Percentiles rank a stretch among this genome's conserved stretches.
Conservation (phyloP, 2,329 filamentous ascomycete genomes). For the Aspergillus cejpii region DNA sequence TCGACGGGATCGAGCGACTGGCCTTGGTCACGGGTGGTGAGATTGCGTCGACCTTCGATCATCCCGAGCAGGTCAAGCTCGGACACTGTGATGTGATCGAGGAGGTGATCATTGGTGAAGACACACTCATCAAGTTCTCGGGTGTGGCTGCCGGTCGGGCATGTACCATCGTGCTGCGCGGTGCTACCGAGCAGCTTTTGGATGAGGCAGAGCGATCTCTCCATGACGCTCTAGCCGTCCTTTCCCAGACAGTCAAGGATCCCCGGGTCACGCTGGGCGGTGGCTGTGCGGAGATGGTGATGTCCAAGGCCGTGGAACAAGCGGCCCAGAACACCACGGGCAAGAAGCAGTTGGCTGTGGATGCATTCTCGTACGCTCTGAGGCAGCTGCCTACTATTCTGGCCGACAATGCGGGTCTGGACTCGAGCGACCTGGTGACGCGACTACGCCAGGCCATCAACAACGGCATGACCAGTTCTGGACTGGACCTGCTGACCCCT, state of each 20-base stretch:
- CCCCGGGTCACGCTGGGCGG: slow-evolving; percentile 90
- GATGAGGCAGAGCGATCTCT: slow-evolving; percentile 95
- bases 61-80: slow-evolving; percentile 93
- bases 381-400: slow-evolving; percentile 93
- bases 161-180: slow-evolving; percentile 92
- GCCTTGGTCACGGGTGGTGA: slow-evolving; percentile 94
- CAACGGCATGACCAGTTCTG: slow-evolving; percentile 86
- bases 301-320: slow-evolving; percentile 95
- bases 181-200: slow-evolving; percentile 91
- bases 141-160: slow-evolving; percentile 89
- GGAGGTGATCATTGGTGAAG: slow-evolving; percentile 96
- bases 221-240: slow-evolving; percentile 90
- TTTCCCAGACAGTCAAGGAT: slow-evolving; percentile 93
- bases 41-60: slow-evolving; percentile 95
- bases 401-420: slow-evolving; percentile 93
- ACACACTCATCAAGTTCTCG: slow-evolving; percentile 95
- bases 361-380: slow-evolving; percentile 79
- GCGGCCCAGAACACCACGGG: slow-evolving; percentile 90
- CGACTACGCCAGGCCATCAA: slow-evolving; percentile 90
- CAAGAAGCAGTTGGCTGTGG: slow-evolving; percentile 92
- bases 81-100: slow-evolving; percentile 93
- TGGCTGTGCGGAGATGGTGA: slow-evolving; percentile 96
- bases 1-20: slow-evolving; percentile 92
- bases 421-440: slow-evolving; percentile 88
- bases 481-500: slow-evolving; percentile 78